phyloP scores from a whole-genome alignment of 805 yeast species.

The Candida corydali region DNA sequence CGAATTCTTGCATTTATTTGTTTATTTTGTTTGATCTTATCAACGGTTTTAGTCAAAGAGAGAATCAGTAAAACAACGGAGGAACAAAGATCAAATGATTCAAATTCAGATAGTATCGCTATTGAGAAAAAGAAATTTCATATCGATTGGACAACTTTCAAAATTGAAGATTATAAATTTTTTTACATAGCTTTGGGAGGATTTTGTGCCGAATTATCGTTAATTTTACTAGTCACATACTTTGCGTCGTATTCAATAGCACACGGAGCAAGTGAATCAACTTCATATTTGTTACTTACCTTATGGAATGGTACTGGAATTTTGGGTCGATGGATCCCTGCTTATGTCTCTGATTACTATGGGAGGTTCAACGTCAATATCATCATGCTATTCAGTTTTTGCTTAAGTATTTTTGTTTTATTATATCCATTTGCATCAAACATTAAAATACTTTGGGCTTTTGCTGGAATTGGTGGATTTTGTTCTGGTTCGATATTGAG shows the following conservation, averaged over 20 bases:
- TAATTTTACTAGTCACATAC: slow-evolving; percentile 27
- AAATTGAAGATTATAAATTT: slow-evolving; percentile 18
- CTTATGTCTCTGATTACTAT: slow-evolving; percentile 21
- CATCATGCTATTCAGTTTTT: slow-evolving; percentile 23
- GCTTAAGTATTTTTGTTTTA: slow-evolving; percentile 22
- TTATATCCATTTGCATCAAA: slow-evolving; percentile 32
- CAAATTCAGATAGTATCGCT: neutral
- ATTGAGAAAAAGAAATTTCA: neutral
- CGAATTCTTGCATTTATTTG: slow-evolving; percentile 40
- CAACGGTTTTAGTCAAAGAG: slow-evolving; percentile 24
- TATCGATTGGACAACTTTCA: slow-evolving; percentile 6
- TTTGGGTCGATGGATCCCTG: slow-evolving; percentile 30
- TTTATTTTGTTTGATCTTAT: slow-evolving; percentile 21
- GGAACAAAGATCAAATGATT: neutral
- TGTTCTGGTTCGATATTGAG: slow-evolving; percentile 32
- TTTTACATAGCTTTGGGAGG: slow-evolving; percentile 26
- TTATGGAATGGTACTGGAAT: slow-evolving; percentile 29
- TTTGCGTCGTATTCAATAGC: slow-evolving; percentile 31
- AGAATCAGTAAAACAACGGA: slow-evolving; percentile 14
- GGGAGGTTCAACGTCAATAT: slow-evolving; percentile 32
- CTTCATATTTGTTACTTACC: slow-evolving; percentile 23
- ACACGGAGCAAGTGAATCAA: slow-evolving; percentile 25
- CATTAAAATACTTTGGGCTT: slow-evolving; percentile 23
- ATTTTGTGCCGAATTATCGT: slow-evolving; percentile 25
- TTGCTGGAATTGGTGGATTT: slow-evolving; percentile 32